Evolutionary conservation across 805 yeast genomes (phyloP), one percentile per base, ranked within the genome.

Genomic region (Tetrapisispora taiwanensis): DNA sequence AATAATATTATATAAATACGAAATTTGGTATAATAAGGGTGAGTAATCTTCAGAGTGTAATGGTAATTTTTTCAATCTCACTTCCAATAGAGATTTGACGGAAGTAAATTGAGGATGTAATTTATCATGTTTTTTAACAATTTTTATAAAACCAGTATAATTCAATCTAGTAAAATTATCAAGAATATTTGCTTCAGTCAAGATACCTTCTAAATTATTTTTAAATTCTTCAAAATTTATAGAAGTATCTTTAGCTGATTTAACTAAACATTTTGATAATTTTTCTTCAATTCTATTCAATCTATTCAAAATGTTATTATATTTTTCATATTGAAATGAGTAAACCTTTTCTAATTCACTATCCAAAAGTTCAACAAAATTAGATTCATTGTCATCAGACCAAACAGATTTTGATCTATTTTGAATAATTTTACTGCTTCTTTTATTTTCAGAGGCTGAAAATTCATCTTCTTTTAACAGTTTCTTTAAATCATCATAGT

Each of bases 41-140:
- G 94, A 82, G 65, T 90, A 87, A 67, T 90, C 97, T 68, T 90
- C 98, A 17, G 88, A 77, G 64, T 90, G 92, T 73, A 89, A 84
- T 2, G 97, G 97, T 55, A 90, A 71, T 41, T 80, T 81, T 58
- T 81, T 82, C 65, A 92, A 72, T 55, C 98, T 75, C 26, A 90
- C 96, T 52, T 86, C 85, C 54, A 92, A 70, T 54, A 92, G 68
- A 0, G 97, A 95, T 61, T 79, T 82, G 20, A 90, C 97, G n/a
- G 92, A 82, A 14, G 65, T 67, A 64, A 83, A 92, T 51, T 78
- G 73, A 28, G 88, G 75, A 65, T 89, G 97, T 51, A 90, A 64
- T 43, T 96, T 78, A 67, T 92, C 97, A 60, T 92, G 98, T 67
- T 90, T 90, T 69, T 90, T 89, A 51, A 89, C 97, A 53, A 92